Evolutionary conservation across 2,329 filamentous ascomycete genomes (phyloP), one percentile per base, ranked within the genome.

Genomic region (Aureobasidium subglaciale): DNA sequence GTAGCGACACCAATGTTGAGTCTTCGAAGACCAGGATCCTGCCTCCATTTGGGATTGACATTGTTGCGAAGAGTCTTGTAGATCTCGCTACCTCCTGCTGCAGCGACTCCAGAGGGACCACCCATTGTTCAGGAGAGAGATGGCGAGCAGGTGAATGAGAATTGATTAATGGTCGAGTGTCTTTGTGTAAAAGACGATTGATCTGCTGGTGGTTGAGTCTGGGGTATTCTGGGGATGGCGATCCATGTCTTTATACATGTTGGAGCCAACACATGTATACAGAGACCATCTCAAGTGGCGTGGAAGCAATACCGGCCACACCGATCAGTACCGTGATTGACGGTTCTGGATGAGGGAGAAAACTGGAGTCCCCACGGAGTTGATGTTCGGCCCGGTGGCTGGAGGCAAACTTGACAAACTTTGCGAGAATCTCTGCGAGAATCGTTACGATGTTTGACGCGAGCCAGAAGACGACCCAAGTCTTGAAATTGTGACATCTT

Each of bases 1-100:
- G 56, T 56, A n/a, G 53, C 45, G 16, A 61, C 55, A 35, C 55
- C 59, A 8, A 63, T 37, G 48, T 62, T 62, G 40, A 63, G 55
- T 6, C 38, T 54, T 16, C 61, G 57, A 18, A 63, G 56, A 20
- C 60, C 60, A 9, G 55, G 59, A 38, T 63, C 60, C n/a, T 55
- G 54, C n/a, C 48, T 60, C 62, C 62, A 62, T 37, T 55, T 45
- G 16, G 59, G 18, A 34, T 62, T 53, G 18, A 56, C 57, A 29
- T 62, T 61, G 43, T 62, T 63, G 15, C 53, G 55, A 5, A 61
- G 42, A 9, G 42, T 56, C 50, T 59, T 60, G 55, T 59, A 62
- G 4, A 57, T 49, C 18, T 61, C 59, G 25, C 49, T 59, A 5
- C 59, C 59, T 29, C 38, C 24, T 5, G 35, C 49, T 18, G 49